A percentile compares a stretch with the other conserved stretches of the same genome.
These are phyloP conservation scores for Nemania serpens DNA, from an alignment of 2,329 filamentous ascomycete species.

Conservation along the genomic window DNA sequence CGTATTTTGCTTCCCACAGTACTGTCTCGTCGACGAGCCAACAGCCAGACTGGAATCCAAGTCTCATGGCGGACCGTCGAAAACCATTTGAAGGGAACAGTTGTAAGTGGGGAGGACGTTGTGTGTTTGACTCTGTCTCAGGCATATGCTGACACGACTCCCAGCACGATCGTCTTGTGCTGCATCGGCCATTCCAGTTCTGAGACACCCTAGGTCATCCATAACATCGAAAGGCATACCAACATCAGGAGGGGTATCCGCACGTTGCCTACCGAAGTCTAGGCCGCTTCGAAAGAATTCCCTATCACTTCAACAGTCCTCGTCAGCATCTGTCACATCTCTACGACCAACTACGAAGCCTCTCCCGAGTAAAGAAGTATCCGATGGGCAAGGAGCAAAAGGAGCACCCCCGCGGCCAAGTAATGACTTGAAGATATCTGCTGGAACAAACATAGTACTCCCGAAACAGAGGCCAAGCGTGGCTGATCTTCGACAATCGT, in stretches of 20 bases:
- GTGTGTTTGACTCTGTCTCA: constrained; percentile 6
- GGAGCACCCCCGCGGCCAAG: neutral
- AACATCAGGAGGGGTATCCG: no score
- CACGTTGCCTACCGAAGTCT: constrained; percentile 4
- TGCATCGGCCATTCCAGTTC: constrained; percentile 17
- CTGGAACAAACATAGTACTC: constrained; percentile 6
- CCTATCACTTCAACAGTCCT: neutral
- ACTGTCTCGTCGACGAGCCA: constrained; percentile 26
- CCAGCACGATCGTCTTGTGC: constrained; percentile 16
- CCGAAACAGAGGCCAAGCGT: constrained; percentile 39
- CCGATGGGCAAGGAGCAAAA: neutral
- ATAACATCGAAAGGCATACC: constrained; percentile 10
- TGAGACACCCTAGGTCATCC: constrained; percentile 14
- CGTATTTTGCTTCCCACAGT: neutral
- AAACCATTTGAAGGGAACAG: constrained; percentile 40
- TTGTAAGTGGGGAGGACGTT: constrained; percentile 32
- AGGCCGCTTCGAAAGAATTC: constrained; percentile 8
- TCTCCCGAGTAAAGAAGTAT: neutral
- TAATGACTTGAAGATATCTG: neutral
- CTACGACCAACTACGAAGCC: neutral
- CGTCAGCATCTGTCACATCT: neutral
- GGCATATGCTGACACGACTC: constrained; percentile 16
- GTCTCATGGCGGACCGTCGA: constrained; percentile 39
- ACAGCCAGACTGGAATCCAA: constrained; percentile 37
- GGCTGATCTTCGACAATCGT: constrained; percentile 43